These are phyloP conservation scores for Parasarocladium wereldwijsianum DNA, from an alignment of 2,329 filamentous ascomycete species.

Conservation along the genomic window DNA sequence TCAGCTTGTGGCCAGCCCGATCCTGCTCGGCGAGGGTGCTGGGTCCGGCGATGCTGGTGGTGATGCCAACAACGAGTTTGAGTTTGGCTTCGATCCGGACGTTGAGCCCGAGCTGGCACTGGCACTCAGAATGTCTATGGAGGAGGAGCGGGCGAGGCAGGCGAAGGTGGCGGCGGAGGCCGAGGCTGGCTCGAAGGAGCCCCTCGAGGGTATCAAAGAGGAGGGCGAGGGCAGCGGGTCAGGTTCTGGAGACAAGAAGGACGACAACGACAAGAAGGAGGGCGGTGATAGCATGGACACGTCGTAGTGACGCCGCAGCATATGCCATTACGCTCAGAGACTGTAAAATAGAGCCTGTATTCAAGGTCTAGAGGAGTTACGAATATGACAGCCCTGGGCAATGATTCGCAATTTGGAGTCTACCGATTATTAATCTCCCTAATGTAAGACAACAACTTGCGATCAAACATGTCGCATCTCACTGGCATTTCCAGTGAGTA, in stretches of 20 bases:
- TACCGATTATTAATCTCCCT: slow-evolving; percentile 52
- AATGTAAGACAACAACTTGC: slow-evolving; percentile 69
- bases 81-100: slow-evolving; percentile 77
- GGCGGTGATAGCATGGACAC: slow-evolving; percentile 79
- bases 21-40: slow-evolving; percentile 69
- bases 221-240: slow-evolving; percentile 49
- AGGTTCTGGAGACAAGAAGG: slow-evolving; percentile 29
- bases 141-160: slow-evolving; percentile 90
- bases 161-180: slow-evolving; percentile 72
- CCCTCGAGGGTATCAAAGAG: slow-evolving; percentile 70
- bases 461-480: slow-evolving; percentile 86
- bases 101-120: slow-evolving; percentile 89
- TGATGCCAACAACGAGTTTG: slow-evolving; percentile 48
- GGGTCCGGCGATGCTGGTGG: slow-evolving; percentile 36
- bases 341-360: slow-evolving; percentile 19
- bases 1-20: slow-evolving; percentile 76
- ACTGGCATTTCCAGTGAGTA: slow-evolving; percentile 98
- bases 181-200: slow-evolving; percentile 55
- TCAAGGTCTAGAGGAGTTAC: no score
- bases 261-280: slow-evolving; percentile 26
- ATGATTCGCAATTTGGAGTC: no score
- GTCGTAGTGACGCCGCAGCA: slow-evolving; percentile 38
- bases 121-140: slow-evolving; percentile 91
- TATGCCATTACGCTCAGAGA: slow-evolving; percentile 19
- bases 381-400: no score